These are phyloP conservation scores for Russula abietina DNA, from an alignment of 768 basidiomycete genomes.

Conservation along the genomic window DNA sequence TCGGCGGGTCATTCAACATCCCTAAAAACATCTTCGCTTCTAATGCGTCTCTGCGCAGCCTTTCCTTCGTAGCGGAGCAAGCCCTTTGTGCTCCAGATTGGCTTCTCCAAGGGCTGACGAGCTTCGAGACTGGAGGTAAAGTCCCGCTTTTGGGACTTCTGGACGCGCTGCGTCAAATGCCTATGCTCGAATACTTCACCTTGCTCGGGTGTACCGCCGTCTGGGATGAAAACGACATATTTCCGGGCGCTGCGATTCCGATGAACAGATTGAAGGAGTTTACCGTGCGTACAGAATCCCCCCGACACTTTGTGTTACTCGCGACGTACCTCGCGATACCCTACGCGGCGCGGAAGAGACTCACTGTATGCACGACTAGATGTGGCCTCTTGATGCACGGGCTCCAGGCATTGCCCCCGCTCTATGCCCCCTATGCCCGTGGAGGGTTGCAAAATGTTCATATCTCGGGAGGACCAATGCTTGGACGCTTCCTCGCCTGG, in stretches of 20 bases:
- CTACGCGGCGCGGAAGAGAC: neutral
- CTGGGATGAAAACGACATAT: too few species aligned
- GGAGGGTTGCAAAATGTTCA: slow-evolving; percentile 8
- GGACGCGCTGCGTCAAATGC: too few species aligned
- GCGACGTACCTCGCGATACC: slow-evolving; percentile 7
- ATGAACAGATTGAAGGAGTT: neutral
- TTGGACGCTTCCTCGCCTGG: slow-evolving; percentile 15
- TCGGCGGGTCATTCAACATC: neutral
- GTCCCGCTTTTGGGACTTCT: too few species aligned
- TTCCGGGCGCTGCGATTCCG: too few species aligned
- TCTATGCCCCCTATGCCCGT: neutral
- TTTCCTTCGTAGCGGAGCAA: neutral
- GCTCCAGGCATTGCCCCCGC: slow-evolving; percentile 2
- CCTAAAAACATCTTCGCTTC: slow-evolving; percentile 3
- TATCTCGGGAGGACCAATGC: slow-evolving; percentile 13
- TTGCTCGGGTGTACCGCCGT: too few species aligned
- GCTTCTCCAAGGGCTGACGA: too few species aligned
- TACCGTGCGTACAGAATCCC: slow-evolving; percentile 8
- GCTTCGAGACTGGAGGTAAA: too few species aligned
- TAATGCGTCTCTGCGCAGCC: neutral
- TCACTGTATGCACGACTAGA: slow-evolving; percentile 1
- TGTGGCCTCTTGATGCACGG: neutral
- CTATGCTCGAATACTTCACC: too few species aligned
- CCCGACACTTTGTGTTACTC: slow-evolving; percentile 13
- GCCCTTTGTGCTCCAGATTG: too few species aligned